Percentiles rank a stretch among this genome's conserved stretches.
Evolutionary conservation across 108 stramenopile species (phyloP).

Genomic region (Bacterosira constricta): DNA sequence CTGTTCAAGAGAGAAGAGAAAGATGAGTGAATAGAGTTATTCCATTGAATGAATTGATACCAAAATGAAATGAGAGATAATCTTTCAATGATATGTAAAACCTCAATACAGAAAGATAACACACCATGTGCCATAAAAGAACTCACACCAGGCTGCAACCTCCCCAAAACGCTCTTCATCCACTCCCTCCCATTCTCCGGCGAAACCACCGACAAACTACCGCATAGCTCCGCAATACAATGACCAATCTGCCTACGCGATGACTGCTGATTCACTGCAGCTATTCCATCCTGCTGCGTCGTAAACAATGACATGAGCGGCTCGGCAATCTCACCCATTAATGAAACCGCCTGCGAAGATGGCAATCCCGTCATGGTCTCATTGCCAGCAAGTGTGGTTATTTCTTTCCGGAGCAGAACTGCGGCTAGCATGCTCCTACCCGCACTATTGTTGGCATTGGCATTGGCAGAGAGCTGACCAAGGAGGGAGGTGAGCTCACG

Average conservation of each 20-base stretch:
- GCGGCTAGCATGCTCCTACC: slow-evolving; percentile 39
- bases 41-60: no score
- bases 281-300: neutral
- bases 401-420: slow-evolving; percentile 68
- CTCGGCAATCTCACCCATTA: slow-evolving; percentile 50
- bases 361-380: slow-evolving; percentile 6
- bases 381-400: slow-evolving; percentile 44
- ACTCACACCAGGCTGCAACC: slow-evolving; percentile 25
- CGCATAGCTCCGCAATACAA: slow-evolving; percentile 64
- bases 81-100: no score
- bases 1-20: no score
- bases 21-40: no score
- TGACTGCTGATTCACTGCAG: neutral
- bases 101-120: no score
- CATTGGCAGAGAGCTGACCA: slow-evolving; percentile 6
- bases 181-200: slow-evolving; percentile 11
- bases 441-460: slow-evolving; percentile 2
- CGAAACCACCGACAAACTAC: slow-evolving; percentile 17
- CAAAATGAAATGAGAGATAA: no score
- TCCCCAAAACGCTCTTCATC: slow-evolving; percentile 13
- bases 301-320: slow-evolving; percentile 52
- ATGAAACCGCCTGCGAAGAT: slow-evolving; percentile 3
- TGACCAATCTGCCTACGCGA: slow-evolving; percentile 53
- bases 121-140: no score
- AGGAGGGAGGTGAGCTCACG: slow-evolving; percentile 38